Percentiles rank a stretch among this genome's conserved stretches.
Conservation (phyloP, 108 stramenopile species). For the Schizochytrium sp. region DNA sequence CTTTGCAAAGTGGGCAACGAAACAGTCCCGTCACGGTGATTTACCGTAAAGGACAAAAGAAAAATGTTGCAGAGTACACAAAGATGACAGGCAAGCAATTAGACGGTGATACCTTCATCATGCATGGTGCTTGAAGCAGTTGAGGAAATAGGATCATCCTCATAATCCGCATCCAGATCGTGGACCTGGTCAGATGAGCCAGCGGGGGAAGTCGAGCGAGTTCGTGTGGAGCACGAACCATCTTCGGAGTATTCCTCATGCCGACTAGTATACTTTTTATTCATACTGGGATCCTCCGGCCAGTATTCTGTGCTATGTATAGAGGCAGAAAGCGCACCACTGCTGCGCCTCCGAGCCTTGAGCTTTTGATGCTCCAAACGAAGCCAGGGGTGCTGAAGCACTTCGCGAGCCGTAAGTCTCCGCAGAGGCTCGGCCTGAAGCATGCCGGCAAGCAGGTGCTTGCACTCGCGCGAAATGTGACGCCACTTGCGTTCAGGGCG, state of each 20-base stretch:
- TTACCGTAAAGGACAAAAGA: no score
- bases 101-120: no score
- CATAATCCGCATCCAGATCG: background rate
- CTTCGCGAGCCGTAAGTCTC: background rate
- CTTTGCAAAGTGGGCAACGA: no score
- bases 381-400: conserved; percentile 26
- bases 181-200: background rate
- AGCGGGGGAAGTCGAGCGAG: conserved; percentile 13
- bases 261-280: background rate
- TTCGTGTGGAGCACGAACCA: conserved; percentile 18
- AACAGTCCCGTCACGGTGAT: no score
- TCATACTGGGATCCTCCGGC: background rate
- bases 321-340: background rate
- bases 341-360: background rate
- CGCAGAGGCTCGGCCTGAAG: conserved; percentile 54
- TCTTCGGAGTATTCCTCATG: conserved; percentile 27
- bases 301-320: background rate
- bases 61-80: no score
- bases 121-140: no score
- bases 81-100: no score
- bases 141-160: background rate
- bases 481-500: conserved; percentile 33
- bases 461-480: conserved; percentile 38
- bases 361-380: background rate
- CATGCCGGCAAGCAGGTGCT: conserved; percentile 4